Evolutionary conservation across 768 basidiomycete species (phyloP), one percentile per base, ranked within the genome.

Genomic region (Trichaptum fuscoviolaceum): DNA sequence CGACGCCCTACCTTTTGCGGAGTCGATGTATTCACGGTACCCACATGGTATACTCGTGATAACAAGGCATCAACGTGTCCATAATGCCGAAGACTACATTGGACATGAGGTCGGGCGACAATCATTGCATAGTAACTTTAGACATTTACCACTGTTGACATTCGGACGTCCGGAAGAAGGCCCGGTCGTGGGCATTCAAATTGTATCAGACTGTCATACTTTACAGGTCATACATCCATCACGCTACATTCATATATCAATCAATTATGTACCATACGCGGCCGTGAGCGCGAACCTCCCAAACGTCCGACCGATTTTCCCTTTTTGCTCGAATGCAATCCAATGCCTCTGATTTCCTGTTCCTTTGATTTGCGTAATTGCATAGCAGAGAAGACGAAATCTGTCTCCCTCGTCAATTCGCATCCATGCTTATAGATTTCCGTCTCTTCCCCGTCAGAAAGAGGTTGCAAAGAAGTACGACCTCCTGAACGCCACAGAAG

Each of bases 371-470:
- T 76, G 59, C 77, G 78, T 69, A 83, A 71, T 58, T 75, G 77
- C 64, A 80, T 78, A 52, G 90, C 75, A 70, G 90, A 87, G 62
- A 82, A 82, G 10, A 92, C 89, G 89, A 90, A 93, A 69, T 91
- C 87, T 6, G 80, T 82, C 72, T 87, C 83, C 25, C 76, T 73
- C 24, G 84, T 75, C 64, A 87, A 77, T 68, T 75, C 77, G 64
- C 77, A 68, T 27, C 85, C 88, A 35, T 82, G 69, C 23, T 77
- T 75, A 70, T 86, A 85, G 24, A 93, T 72, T 62, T 73, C 75
- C 67, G 77, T 73, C 75, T 93, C 92, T 63, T 89, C 86, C 36
- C 79, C 78, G 0, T 73, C 71, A 2, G 84, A 75, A 12, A 89
- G 80, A 10, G 91, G 75, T 4, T 78, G 77, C 7, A 79, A 57